Conservation (phyloP, 768 basidiomycete species). For the Pleurotus citrinopileatus region DNA sequence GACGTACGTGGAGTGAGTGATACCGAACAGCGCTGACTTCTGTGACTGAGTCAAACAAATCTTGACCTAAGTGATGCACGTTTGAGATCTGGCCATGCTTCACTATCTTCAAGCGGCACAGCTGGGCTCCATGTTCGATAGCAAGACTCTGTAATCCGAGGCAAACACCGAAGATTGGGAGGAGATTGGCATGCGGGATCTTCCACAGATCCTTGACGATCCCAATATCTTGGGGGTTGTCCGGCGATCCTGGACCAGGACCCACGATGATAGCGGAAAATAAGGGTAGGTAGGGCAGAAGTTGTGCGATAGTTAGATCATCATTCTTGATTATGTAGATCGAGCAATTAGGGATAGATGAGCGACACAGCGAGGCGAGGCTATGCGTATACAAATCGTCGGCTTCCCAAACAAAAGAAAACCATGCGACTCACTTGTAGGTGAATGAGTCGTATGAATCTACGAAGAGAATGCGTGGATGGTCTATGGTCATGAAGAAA, state of each 20-base stretch:
- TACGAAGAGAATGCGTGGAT: constrained; percentile 61
- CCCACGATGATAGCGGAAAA: constrained; percentile 75
- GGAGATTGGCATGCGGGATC: constrained; percentile 41
- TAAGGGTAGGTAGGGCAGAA: constrained; percentile 50
- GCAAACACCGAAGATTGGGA: constrained; percentile 84
- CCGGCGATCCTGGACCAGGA: constrained; percentile 80
- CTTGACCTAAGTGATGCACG: constrained; percentile 54
- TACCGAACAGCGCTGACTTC: constrained; percentile 67
- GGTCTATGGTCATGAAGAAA: constrained; percentile 29
- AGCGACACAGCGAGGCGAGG: constrained; percentile 68
- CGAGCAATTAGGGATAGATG: constrained; percentile 55
- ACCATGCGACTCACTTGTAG: constrained; percentile 61
- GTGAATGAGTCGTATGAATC: constrained; percentile 90
- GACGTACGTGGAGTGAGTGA: constrained; percentile 71
- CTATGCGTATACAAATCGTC: constrained; percentile 31
- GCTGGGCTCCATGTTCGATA: constrained; percentile 56
- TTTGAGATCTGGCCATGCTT: constrained; percentile 77
- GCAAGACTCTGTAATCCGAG: constrained; percentile 78
- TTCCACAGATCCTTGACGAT: constrained; percentile 72
- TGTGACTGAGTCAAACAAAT: constrained; percentile 59
- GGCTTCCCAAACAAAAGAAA: neutral
- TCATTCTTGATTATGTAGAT: constrained; percentile 79
- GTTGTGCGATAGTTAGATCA: constrained; percentile 42
- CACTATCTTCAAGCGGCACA: constrained; percentile 62
- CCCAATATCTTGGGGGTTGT: constrained; percentile 59